Conservation (phyloP, 2,329 filamentous ascomycete species). For the Paracamarosporium sp. region DNA sequence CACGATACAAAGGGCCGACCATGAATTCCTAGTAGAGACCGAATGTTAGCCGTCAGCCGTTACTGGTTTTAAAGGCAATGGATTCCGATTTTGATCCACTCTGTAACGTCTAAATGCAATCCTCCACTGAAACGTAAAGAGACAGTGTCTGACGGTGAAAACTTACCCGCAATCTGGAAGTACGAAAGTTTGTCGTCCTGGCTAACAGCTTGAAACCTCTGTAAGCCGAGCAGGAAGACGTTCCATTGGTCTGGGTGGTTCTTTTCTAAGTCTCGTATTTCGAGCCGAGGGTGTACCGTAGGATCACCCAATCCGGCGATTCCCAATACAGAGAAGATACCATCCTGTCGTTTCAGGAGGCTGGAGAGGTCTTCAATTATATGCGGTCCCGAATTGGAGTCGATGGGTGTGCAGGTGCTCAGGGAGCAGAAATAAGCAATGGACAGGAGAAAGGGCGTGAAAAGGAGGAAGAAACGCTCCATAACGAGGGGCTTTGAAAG, state of each 20-base stretch:
- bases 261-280: constrained; percentile 71
- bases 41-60: not conserved
- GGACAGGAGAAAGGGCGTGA: not conserved
- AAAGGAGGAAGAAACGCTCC: not conserved
- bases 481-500: not conserved
- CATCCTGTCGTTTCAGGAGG: constrained; percentile 11
- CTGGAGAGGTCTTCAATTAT: not conserved
- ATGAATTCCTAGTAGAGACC: constrained; percentile 70
- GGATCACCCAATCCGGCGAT: constrained; percentile 21
- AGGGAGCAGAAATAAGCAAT: constrained; percentile 3
- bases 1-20: constrained; percentile 70
- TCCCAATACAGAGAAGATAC: constrained; percentile 28
- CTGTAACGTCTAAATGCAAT: not conserved
- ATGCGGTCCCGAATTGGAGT: not conserved
- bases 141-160: not conserved
- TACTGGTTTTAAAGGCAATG: not conserved
- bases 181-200: constrained; percentile 72
- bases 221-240: constrained; percentile 75
- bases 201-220: constrained; percentile 71
- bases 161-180: constrained; percentile 76
- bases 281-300: constrained; percentile 58
- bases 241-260: constrained; percentile 69
- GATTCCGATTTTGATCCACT: not conserved
- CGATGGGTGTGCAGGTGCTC: constrained; percentile 8
- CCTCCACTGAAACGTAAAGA: not conserved